Base-by-base conservation (phyloP, 176 grass and related monocot species). In the Phyllostachys edulis region DNA sequence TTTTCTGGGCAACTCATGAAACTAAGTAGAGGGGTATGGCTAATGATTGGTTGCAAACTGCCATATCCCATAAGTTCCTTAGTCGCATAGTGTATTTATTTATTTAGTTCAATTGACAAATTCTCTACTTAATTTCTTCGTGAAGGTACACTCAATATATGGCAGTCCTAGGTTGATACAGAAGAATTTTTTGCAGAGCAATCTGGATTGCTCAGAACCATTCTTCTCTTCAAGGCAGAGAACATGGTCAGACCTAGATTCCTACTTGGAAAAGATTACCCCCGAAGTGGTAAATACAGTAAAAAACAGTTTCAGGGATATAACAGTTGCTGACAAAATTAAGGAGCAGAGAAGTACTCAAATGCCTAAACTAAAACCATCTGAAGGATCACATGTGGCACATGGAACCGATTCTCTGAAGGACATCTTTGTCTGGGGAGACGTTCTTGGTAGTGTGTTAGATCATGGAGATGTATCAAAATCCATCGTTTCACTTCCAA, bases 391-490 rank as follows among this genome's bases (percentile, higher is more conserved):
- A 79, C 62, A 88, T 69, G 27, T 73, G n/a, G 26, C 84, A 68
- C 60, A 88, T 63, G 78, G 69, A 80, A 71, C 60, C 75, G 86
- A 94, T 68, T 82, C 71, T 72, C 76, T 92, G 60, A 96, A 92
- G 90, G 96, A 96, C 88, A 91, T 99, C 63, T 99, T 94, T 89
- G 84, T 92, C 9, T 99, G 90, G 93, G 96, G 96, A 61, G 86
- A 89, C 71, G 85, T 90, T 82, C 67, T 72, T 59, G 89, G 85
- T 63, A 66, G 62, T 80, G 86, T 88, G 32, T 83, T 85, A 75
- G 74, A 89, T 40, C 39, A 83, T 80, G 77, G 79, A 69, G 82
- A 84, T 67, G 79, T 69, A 80, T 69, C 66, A 79, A 82, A 78
- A 69, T 49, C 50, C 67, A 92, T 91, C 78, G 63, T 90, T 73